Conservation (phyloP, 176 grass and related monocot genomes). For the Puya raimondii region DNA sequence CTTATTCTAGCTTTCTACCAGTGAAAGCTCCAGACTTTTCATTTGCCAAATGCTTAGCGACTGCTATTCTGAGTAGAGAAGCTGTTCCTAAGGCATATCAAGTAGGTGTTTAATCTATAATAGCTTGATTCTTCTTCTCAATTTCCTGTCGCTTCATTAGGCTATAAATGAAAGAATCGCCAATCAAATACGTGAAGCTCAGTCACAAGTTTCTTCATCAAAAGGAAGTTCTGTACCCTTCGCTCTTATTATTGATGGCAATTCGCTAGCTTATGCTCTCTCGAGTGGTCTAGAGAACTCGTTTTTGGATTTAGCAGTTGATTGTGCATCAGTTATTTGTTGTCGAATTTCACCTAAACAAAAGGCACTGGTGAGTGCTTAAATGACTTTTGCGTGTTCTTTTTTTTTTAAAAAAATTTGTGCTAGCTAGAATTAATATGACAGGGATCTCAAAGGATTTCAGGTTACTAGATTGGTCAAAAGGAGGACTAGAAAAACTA, state of each 20-base stretch:
- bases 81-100: conserved; percentile 42
- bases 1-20: too few relatives aligned
- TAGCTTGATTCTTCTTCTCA: too few relatives aligned
- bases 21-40: too few relatives aligned
- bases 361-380: conserved; percentile 71
- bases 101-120: not conserved
- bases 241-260: conserved; percentile 84
- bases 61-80: not conserved
- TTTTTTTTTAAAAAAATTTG: not conserved
- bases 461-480: conserved; percentile 90
- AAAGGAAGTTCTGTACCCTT: conserved; percentile 32
- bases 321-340: conserved; percentile 77
- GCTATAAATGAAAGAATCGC: conserved; percentile 43
- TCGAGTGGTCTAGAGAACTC: conserved; percentile 35
- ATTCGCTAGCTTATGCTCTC: conserved; percentile 73
- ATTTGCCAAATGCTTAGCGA: too few relatives aligned
- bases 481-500: conserved; percentile 48
- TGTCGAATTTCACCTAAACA: conserved; percentile 91
- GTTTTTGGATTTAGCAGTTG: conserved; percentile 54
- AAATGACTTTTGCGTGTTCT: not conserved
- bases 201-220: conserved; percentile 14
- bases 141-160: conserved; percentile 21
- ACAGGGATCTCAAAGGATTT: not conserved
- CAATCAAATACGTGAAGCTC: conserved; percentile 53
- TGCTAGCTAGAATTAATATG: not conserved